phyloP scores from a whole-genome alignment of 805 yeast genomes.

The Naumovozyma dairenensis region DNA sequence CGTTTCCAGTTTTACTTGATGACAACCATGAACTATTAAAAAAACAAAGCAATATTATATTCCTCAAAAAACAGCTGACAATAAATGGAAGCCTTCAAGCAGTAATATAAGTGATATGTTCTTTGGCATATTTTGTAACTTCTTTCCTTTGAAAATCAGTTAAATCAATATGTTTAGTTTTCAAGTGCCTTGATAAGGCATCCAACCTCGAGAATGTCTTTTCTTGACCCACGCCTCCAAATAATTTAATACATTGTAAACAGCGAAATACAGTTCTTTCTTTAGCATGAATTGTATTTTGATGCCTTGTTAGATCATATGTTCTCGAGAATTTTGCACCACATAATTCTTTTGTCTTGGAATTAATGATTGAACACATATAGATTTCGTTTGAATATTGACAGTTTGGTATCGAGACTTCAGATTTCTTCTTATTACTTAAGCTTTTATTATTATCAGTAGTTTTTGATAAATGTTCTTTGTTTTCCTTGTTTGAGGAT shows the following conservation, averaged over 20 bases:
- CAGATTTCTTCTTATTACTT: no score
- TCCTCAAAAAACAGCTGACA: no score
- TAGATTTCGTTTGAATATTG: conserved; percentile 1
- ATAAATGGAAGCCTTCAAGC: not conserved
- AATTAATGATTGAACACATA: conserved; percentile 10
- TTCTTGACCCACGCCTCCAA: conserved; percentile 34
- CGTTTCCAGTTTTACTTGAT: no score
- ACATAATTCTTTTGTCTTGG: conserved; percentile 20
- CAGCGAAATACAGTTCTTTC: conserved; percentile 79
- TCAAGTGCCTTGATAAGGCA: conserved; percentile 85
- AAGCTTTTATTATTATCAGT: no score
- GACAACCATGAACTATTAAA: no score
- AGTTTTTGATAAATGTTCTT: no score
- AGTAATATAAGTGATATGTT: conserved; percentile 49
- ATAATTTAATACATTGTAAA: conserved; percentile 54
- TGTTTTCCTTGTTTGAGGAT: no score
- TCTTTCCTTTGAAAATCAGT: conserved; percentile 49
- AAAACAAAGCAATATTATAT: no score
- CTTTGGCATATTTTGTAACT: conserved; percentile 65
- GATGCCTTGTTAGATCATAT: conserved; percentile 88
- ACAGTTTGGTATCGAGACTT: not conserved
- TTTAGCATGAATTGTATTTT: conserved; percentile 87
- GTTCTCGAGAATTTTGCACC: conserved; percentile 70
- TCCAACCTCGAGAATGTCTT: conserved; percentile 89
- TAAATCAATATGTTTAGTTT: conserved; percentile 66